phyloP scores from a whole-genome alignment of 202 grass and related monocot species.

The Zizania palustris region DNA sequence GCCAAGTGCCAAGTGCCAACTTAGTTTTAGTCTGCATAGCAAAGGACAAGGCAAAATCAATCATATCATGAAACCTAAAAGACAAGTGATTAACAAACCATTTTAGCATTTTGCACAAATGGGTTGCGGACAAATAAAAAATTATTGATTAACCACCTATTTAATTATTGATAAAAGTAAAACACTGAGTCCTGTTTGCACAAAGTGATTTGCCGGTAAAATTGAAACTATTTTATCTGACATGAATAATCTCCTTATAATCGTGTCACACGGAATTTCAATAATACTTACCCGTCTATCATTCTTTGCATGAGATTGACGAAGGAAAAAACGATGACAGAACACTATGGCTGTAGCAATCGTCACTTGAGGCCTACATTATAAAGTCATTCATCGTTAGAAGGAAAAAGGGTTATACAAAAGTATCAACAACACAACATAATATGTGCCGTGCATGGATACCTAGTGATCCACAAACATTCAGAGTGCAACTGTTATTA shows the following conservation, averaged over 20 bases:
- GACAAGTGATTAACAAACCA: slow-evolving; percentile 11
- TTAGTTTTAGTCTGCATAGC: background rate
- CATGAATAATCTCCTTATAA: background rate
- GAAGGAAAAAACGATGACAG: slow-evolving; percentile 89
- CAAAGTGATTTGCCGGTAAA: slow-evolving; percentile 21
- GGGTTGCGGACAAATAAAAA: background rate
- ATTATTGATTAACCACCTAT: slow-evolving; percentile 15
- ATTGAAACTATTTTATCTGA: background rate
- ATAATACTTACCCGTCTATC: slow-evolving; percentile 71
- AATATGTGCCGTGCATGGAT: background rate
- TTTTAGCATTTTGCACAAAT: slow-evolving; percentile 22
- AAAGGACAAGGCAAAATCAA: slow-evolving; percentile 11
- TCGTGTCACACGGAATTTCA: slow-evolving; percentile 25
- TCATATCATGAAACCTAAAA: background rate
- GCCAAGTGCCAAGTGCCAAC: background rate
- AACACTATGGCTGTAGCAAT: slow-evolving; percentile 89
- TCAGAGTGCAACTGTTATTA: slow-evolving; percentile 9
- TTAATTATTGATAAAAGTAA: slow-evolving; percentile 1
- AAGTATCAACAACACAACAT: slow-evolving; percentile 20
- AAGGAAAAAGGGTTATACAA: background rate
- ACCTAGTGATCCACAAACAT: slow-evolving; percentile 17
- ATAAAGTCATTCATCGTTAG: slow-evolving; percentile 16
- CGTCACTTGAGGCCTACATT: slow-evolving; percentile 80
- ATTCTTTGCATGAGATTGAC: slow-evolving; percentile 84
- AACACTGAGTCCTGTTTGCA: slow-evolving; percentile 4